phyloP scores from a whole-genome alignment of 2,329 filamentous ascomycete species.

The Metarhizium humberi region DNA sequence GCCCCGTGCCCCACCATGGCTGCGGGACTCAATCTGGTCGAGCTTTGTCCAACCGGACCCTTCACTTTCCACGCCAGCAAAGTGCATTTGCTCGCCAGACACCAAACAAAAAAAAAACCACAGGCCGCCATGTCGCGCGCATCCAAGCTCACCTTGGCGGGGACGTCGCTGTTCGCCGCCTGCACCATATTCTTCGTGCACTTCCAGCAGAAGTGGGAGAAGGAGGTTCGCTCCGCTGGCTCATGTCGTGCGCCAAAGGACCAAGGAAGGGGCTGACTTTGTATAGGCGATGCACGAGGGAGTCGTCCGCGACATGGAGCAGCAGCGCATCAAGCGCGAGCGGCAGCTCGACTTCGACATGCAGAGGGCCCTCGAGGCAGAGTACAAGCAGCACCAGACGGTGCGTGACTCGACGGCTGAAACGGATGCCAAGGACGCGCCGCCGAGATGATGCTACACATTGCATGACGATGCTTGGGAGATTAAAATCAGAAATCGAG shows the following conservation, averaged over 20 bases:
- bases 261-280: background rate
- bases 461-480: background rate
- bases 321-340: conserved; percentile 82
- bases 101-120: no score
- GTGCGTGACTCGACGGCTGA: conserved; percentile 42
- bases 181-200: conserved; percentile 80
- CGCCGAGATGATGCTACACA: conserved; percentile 12
- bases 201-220: conserved; percentile 76
- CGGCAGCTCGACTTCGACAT: conserved; percentile 91
- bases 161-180: conserved; percentile 66
- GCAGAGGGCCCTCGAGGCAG: conserved; percentile 74
- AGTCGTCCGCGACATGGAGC: conserved; percentile 89
- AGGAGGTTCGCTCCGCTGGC: conserved; percentile 47
- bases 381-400: conserved; percentile 82
- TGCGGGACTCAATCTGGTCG: no score
- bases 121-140: conserved; percentile 66
- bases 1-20: no score
- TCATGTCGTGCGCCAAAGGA: background rate
- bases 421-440: conserved; percentile 7
- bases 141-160: conserved; percentile 75
- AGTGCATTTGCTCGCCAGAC: no score
- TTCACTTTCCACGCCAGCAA: no score
- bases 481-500: background rate
- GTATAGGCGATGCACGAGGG: conserved; percentile 86
- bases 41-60: no score